Evolutionary conservation across 805 yeast genomes (phyloP).

Genomic region (Yarrowia sp.): DNA sequence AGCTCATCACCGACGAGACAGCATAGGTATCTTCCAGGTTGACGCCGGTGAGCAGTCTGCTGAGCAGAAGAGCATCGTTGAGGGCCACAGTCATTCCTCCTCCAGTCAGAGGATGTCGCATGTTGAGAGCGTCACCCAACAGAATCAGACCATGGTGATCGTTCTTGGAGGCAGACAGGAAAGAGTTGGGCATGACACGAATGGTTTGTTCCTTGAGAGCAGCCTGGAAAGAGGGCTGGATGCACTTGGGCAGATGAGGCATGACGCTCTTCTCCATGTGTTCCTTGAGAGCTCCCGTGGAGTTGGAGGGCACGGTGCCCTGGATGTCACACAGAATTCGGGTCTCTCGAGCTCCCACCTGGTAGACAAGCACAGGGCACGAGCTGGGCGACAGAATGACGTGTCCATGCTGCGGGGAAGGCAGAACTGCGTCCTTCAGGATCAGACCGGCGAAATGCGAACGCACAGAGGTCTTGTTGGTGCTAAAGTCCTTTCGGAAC

Average conservation of each 20-base stretch:
- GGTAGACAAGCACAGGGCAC: slow-evolving; percentile 89
- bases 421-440: slow-evolving; percentile 75
- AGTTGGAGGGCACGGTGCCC: slow-evolving; percentile 73
- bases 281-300: slow-evolving; percentile 61
- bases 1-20: slow-evolving; percentile 64
- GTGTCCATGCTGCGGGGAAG: slow-evolving; percentile 82
- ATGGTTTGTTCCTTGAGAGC: slow-evolving; percentile 69
- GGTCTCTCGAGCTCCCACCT: slow-evolving; percentile 80
- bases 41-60: slow-evolving; percentile 59
- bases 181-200: slow-evolving; percentile 93
- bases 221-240: slow-evolving; percentile 69
- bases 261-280: slow-evolving; percentile 69
- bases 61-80: slow-evolving; percentile 77
- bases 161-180: slow-evolving; percentile 75
- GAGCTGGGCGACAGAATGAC: slow-evolving; percentile 80
- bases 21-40: slow-evolving; percentile 50
- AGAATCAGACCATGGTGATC: slow-evolving; percentile 76
- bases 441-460: slow-evolving; percentile 89
- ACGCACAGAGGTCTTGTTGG: slow-evolving; percentile 70
- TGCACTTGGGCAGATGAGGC: slow-evolving; percentile 68
- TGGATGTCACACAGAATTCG: slow-evolving; percentile 89
- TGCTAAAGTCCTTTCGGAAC: slow-evolving; percentile 76
- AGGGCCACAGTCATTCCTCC: slow-evolving; percentile 99
- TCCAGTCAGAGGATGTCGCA: slow-evolving; percentile 98
- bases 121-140: slow-evolving; percentile 92